Evolutionary conservation across 164 flowering plant genomes (phyloP).

Genomic region (Euptelea pleiosperma): DNA sequence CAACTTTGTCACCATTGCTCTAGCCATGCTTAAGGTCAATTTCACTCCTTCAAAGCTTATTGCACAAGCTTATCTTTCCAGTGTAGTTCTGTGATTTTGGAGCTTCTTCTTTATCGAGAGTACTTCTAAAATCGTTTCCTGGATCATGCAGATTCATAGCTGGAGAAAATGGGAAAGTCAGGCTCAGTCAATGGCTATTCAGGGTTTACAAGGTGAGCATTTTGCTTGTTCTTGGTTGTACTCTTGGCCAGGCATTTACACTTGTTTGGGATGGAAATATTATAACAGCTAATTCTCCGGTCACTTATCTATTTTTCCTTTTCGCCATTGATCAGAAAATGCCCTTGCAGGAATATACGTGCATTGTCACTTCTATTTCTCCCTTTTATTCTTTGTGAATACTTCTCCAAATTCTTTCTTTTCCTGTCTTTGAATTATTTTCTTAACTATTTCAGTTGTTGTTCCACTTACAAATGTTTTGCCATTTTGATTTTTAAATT

Average conservation of each 20-base stretch:
- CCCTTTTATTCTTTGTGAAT: not conserved
- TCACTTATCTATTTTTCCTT: too few relatives aligned
- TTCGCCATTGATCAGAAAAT: too few relatives aligned
- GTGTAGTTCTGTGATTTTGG: slow-evolving; percentile 1
- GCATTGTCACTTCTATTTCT: too few relatives aligned
- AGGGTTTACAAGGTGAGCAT: slow-evolving; percentile 35
- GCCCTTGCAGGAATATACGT: too few relatives aligned
- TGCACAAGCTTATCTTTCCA: not conserved
- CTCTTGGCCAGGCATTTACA: not conserved
- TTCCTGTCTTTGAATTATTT: not conserved
- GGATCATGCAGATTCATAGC: slow-evolving; percentile 65
- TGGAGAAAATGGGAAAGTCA: slow-evolving; percentile 88
- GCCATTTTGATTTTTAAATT: not conserved
- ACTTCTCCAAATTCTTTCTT: not conserved
- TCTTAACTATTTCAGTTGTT: not conserved
- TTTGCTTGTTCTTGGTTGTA: slow-evolving; percentile 4
- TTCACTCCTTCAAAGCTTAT: not conserved
- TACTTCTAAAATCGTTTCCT: not conserved
- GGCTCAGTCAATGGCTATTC: slow-evolving; percentile 45
- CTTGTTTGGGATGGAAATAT: not conserved
- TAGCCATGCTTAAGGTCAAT: slow-evolving; percentile 80
- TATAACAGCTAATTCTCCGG: too few relatives aligned
- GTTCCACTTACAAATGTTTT: slow-evolving; percentile 4
- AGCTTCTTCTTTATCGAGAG: slow-evolving; percentile 4
- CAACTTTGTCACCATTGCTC: slow-evolving; percentile 56